phyloP scores from a whole-genome alignment of 495 filamentous ascomycete species.

The Aspergillus sclerotioniger region DNA sequence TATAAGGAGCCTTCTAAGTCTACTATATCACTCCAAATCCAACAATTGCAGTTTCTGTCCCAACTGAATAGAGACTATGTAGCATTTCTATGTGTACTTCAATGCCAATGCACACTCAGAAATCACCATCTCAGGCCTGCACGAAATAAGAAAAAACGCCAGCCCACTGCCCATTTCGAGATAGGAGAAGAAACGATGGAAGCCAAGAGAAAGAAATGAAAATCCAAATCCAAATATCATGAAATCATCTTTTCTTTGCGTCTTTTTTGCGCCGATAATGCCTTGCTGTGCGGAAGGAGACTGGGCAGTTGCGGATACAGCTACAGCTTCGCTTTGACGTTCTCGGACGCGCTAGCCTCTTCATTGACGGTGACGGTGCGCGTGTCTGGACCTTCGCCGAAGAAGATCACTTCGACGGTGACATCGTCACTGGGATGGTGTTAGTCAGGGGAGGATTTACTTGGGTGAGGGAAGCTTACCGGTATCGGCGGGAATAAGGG shows the following conservation, averaged over 20 bases:
- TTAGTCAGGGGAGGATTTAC: conserved; percentile 13
- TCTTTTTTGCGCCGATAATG: conserved; percentile 1
- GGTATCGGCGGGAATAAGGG: conserved; percentile 85
- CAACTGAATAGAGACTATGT: not conserved
- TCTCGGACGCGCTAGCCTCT: conserved; percentile 72
- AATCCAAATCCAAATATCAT: not conserved
- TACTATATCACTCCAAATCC: not conserved
- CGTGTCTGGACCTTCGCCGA: conserved; percentile 72
- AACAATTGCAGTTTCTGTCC: not conserved
- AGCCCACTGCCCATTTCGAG: not conserved
- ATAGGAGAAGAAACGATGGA: not conserved
- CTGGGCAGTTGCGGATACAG: conserved; percentile 26
- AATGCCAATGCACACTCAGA: not conserved
- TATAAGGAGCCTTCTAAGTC: not conserved
- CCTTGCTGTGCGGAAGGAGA: not conserved
- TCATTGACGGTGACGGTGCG: conserved; percentile 78
- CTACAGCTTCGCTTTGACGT: conserved; percentile 60
- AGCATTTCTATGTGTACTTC: not conserved
- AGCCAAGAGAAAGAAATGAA: not conserved
- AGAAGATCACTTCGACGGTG: conserved; percentile 98
- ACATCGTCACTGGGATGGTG: conserved; percentile 70
- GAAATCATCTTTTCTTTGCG: not conserved
- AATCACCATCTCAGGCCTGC: conserved; percentile 2
- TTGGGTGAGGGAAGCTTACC: conserved; percentile 48
- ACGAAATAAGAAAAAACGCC: conserved; percentile 5